Evolutionary conservation across 1,284 basidiomycete genomes (phyloP), one percentile per base, ranked within the genome.

Genomic region (Ceratobasidium sp.): DNA sequence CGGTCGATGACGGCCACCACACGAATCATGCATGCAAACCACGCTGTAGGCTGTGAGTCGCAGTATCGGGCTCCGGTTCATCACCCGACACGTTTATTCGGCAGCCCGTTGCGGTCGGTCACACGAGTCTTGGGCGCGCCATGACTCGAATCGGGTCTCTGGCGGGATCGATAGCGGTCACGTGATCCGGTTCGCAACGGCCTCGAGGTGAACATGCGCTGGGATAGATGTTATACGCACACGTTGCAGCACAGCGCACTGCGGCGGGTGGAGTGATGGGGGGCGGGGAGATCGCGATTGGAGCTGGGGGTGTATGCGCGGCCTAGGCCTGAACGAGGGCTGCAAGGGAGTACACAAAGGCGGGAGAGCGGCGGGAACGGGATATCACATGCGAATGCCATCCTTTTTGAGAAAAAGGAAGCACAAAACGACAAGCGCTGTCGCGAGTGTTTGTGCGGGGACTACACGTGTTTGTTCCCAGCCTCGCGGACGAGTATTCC

Each of bases 121-220:
- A 30, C 53, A 55, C 53, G 53, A 55, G 39, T 45, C 18, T 16
- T 43, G 61, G 28, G 41, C 39, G 53, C 34, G 34, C 39, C 12
- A 28, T 70, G 53, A 70, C 65, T 70, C 65, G 65, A 70, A 58
- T n/a, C 10, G 65, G 39, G 8, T 26, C 8, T 16, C 45, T 28
- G 48, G 41, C 65, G 53, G 53, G 53, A 53, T 53, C 50, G 39
- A 45, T 41, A 26, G 12, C 2, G 64, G 28, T 67, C 64, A 67
- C 64, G 64, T 67, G 64, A 14, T 34, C n/a, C 23, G 28, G 48
- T 65, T 67, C 64, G 50, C 62, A 50, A 36, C 18, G 39, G 48
- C 65, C 65, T 57, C 53, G 65, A 69, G 65, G 65, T 53, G 41
- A 41, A 30, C 65, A 57, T 58, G 65, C 41, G 65, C 30, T 62